Base-by-base conservation (phyloP, 345 rosid species). In the Camelina hispida region DNA sequence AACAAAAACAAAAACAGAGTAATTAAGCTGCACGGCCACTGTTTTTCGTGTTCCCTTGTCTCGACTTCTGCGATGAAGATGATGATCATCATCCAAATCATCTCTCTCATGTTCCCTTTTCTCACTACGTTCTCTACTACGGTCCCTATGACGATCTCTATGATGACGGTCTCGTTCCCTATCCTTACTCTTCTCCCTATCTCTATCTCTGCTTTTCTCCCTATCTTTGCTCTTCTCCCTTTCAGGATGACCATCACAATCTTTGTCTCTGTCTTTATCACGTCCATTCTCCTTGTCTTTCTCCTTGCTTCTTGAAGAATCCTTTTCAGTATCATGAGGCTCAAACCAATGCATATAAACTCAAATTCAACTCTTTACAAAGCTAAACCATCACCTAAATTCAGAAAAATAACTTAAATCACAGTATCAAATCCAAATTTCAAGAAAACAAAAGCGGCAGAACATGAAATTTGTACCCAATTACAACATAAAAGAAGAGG, bases 41-140 rank as follows among this genome's bases (percentile, higher is more conserved):
- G 25, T 23, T 23, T 23, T 23, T 23, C 25, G 25, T 23, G 25
- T 23, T 23, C 25, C 25, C 25, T 23, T 23, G 65, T 87, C 89
- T 52, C 90, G 86, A 58, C 83, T 81, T 38, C 79, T 79, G 76
- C 35, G 53, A 79, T 69, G 30, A 28, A 28, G 69, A 50, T 48
- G 23, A 79, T 86, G 88, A 85, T 88, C 92, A 62, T 84, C 84
- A 66, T 74, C 97, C 67, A 85, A 85, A 71, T 87, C 84, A 58
- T 90, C 97, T 81, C 85, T 85, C 23, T 84, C 87, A 13, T 88
- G 84, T 40, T 80, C 91, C 80, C 88, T 94, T 79, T 85, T 90
- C 77, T 87, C 96, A 82, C 87, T 80, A 46, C 76, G 89, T 54
- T 85, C 96, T 76, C 88, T 81, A 64, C 87, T 84, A 37, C 81